A percentile compares a stretch with the other conserved stretches of the same genome.
Conservation (phyloP, 345 rosid species). For the Acer saccharum region DNA sequence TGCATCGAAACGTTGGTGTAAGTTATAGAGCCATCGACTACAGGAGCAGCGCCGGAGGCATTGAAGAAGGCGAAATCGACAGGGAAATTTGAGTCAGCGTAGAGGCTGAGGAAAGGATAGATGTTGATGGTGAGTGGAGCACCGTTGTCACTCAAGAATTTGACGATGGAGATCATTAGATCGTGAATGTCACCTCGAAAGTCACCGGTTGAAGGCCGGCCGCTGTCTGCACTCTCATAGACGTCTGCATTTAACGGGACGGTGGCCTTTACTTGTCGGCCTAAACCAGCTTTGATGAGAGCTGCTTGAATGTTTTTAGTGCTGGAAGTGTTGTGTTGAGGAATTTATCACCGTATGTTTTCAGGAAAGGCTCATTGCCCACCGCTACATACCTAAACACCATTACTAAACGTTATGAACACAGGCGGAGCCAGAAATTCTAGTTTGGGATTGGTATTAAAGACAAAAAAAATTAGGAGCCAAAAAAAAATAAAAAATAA, state of each 20-base stretch:
- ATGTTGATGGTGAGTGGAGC: conserved; percentile 78
- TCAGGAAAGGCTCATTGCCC: conserved; percentile 89
- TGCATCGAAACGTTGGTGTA: conserved; percentile 88
- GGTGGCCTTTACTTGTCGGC: conserved; percentile 71
- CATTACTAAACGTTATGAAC: not conserved
- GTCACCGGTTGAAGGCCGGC: conserved; percentile 75
- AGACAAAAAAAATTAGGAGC: too few relatives aligned
- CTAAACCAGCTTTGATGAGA: conserved; percentile 80
- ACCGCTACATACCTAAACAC: conserved; percentile 70
- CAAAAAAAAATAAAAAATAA: too few relatives aligned
- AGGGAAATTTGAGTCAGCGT: conserved; percentile 75
- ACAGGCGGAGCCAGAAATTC: too few relatives aligned
- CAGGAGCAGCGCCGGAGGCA: conserved; percentile 50
- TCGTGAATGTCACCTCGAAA: conserved; percentile 67
- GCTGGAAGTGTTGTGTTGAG: conserved; percentile 69
- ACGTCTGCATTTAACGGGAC: conserved; percentile 91
- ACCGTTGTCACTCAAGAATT: conserved; percentile 58
- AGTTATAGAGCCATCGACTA: conserved; percentile 73
- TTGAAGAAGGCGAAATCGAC: conserved; percentile 82
- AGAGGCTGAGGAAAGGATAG: conserved; percentile 87
- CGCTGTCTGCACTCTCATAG: conserved; percentile 46
- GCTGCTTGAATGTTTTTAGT: conserved; percentile 87
- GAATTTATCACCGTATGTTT: conserved; percentile 61
- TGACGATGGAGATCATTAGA: conserved; percentile 64
- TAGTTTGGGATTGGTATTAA: too few relatives aligned